Base-by-base conservation (phyloP, 169 alveolate species). In the Cryptosporidium andersoni region DNA sequence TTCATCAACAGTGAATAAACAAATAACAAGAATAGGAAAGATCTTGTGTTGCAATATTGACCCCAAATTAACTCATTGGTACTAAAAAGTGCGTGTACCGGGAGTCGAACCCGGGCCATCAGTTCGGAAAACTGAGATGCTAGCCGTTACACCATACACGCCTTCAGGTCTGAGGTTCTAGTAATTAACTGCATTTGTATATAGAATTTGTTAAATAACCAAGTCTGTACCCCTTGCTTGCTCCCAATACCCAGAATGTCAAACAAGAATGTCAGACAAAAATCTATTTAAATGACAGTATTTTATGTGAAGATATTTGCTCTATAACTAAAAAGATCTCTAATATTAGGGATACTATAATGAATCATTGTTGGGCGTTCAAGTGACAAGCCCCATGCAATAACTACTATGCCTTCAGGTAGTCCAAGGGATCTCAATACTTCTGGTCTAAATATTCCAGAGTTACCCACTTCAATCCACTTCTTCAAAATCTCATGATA, bases 401-500 rank as follows among this genome's bases (percentile, higher is more conserved):
- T 93, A 34, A 98, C 99, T 34, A 94, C 91, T 48, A 98, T 98
- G 80, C 97, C 98, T 65, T 93, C 93, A 8, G 99, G 99, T 51
- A 98, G 89, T 48, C 99, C 99, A 98, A 98, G 95, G 2, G 99
- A 99, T 74, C 93, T 92, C 51, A 97, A 89, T 99, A 98, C 97
- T 93, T 98, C 99, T 14, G 99, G 99, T 82, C 99, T 95, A 94
- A 98, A 98, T 56, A 98, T 95, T 3, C 99, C 99, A 48, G 99
- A 95, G 92, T 98, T 98, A 45, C 99, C 99, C 55, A 98, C 97
- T 91, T 98, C 99, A 12, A 96, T 94, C 99, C 99, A 97, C 92
- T 93, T 94, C 85, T 96, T 97, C 43, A 95, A 93, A 43, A 90
- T 90, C 7, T 99, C 98, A 65, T 98, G 99, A 90, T 89, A 97